Conservation (phyloP, 2,329 filamentous ascomycete species). For the Talaromyces sp. region DNA sequence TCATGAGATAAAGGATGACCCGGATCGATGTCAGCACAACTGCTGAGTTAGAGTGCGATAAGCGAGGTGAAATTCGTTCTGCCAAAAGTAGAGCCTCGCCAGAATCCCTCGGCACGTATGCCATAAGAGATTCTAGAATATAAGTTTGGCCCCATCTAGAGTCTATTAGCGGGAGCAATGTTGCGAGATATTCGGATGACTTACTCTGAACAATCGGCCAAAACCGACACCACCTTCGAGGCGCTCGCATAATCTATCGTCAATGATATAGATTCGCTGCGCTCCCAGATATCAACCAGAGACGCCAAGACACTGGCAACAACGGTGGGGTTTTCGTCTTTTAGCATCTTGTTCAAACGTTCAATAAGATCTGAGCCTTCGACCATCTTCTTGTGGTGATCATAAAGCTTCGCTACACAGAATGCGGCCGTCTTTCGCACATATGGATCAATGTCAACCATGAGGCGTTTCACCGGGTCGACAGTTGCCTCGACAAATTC, state of each 20-base stretch:
- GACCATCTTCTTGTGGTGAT: slow-evolving; percentile 86
- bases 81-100: slow-evolving; percentile 83
- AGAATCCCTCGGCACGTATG: slow-evolving; percentile 89
- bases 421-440: slow-evolving; percentile 96
- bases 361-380: slow-evolving; percentile 91
- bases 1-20: slow-evolving; percentile 96
- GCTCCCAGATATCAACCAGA: slow-evolving; percentile 96
- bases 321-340: slow-evolving; percentile 95
- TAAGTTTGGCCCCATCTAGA: slow-evolving; percentile 95
- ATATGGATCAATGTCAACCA: slow-evolving; percentile 86
- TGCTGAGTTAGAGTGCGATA: slow-evolving; percentile 94
- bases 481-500: slow-evolving; percentile 93
- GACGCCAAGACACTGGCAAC: slow-evolving; percentile 88
- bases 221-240: slow-evolving; percentile 94
- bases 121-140: slow-evolving; percentile 95
- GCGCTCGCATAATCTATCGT: slow-evolving; percentile 97
- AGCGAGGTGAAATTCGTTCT: slow-evolving; percentile 87
- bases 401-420: slow-evolving; percentile 94
- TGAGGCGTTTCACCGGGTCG: slow-evolving; percentile 71
- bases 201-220: slow-evolving; percentile 95
- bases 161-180: not conserved
- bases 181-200: slow-evolving; percentile 21
- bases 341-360: slow-evolving; percentile 76
- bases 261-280: slow-evolving; percentile 93
- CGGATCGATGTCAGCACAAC: slow-evolving; percentile 95